Conservation (phyloP, 768 basidiomycete species). For the Basidioascus undulatus region DNA sequence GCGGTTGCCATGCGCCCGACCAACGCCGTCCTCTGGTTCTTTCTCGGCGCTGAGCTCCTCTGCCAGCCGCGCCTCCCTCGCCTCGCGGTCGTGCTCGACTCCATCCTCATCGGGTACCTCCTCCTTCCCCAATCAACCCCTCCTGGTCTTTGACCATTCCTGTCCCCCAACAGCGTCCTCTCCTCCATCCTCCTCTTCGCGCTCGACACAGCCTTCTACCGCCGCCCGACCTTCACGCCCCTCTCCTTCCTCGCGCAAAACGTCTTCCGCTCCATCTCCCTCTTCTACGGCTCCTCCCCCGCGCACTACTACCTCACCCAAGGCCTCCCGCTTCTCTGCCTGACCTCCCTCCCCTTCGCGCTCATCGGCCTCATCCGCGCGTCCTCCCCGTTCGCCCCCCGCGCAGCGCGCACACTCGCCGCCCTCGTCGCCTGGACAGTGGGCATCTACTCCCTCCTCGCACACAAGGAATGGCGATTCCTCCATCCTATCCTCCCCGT, state of each 20-base stretch:
- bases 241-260: conserved; percentile 66
- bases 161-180: conserved; percentile 6
- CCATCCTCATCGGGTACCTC: neutral
- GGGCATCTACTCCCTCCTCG: conserved; percentile 49
- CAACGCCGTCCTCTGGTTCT: conserved; percentile 63
- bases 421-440: conserved; percentile 33
- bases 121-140: neutral
- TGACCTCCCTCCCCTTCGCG: conserved; percentile 45
- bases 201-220: conserved; percentile 51
- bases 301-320: conserved; percentile 81
- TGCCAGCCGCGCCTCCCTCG: neutral
- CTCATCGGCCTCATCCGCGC: conserved; percentile 25
- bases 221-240: conserved; percentile 39
- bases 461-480: conserved; percentile 97
- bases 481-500: conserved; percentile 73
- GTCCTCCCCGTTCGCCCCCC: neutral
- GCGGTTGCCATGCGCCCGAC: conserved; percentile 73
- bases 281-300: conserved; percentile 70
- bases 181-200: conserved; percentile 18
- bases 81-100: neutral
- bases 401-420: conserved; percentile 20
- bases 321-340: conserved; percentile 57
- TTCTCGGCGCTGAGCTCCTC: conserved; percentile 34
- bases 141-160: neutral
- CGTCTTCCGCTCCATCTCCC: conserved; percentile 46